A percentile compares a stretch with the other conserved stretches of the same genome.
These are phyloP conservation scores for Brassica rapa DNA, from an alignment of 345 rosid genomes.

Conservation along the genomic window DNA sequence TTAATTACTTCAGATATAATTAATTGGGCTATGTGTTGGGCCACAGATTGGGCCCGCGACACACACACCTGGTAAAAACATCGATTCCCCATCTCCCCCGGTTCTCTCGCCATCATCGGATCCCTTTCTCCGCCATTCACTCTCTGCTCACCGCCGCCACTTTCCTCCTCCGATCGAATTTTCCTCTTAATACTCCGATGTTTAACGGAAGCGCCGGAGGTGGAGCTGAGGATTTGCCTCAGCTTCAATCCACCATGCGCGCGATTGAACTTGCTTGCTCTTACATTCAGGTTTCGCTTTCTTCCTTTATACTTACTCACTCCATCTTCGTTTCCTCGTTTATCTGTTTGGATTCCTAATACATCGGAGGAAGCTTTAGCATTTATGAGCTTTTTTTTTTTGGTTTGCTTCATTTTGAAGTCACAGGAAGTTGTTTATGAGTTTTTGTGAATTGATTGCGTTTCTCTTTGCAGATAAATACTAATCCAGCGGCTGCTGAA, in stretches of 20 bases:
- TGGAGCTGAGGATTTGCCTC: constrained; percentile 56
- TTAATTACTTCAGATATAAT: not conserved
- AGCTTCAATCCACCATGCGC: constrained; percentile 84
- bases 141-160: constrained; percentile 37
- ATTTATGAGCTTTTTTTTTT: constrained; percentile 29
- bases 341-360: constrained; percentile 22
- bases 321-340: not conserved
- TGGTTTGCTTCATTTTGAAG: constrained; percentile 31
- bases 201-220: constrained; percentile 45
- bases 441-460: not conserved
- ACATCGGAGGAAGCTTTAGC: constrained; percentile 10
- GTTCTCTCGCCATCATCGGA: constrained; percentile 34
- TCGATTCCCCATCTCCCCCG: constrained; percentile 32
- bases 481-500: constrained; percentile 78
- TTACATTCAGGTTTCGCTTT: constrained; percentile 70
- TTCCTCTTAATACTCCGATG: constrained; percentile 35
- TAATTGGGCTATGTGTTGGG: not conserved
- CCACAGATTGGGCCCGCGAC: not conserved
- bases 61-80: not conserved
- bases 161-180: constrained; percentile 22
- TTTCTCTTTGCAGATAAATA: constrained; percentile 60
- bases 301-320: not conserved
- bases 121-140: constrained; percentile 39
- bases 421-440: constrained; percentile 17
- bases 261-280: constrained; percentile 94